phyloP scores from a whole-genome alignment of 257 asterid species.

The Ehretia macrophylla region DNA sequence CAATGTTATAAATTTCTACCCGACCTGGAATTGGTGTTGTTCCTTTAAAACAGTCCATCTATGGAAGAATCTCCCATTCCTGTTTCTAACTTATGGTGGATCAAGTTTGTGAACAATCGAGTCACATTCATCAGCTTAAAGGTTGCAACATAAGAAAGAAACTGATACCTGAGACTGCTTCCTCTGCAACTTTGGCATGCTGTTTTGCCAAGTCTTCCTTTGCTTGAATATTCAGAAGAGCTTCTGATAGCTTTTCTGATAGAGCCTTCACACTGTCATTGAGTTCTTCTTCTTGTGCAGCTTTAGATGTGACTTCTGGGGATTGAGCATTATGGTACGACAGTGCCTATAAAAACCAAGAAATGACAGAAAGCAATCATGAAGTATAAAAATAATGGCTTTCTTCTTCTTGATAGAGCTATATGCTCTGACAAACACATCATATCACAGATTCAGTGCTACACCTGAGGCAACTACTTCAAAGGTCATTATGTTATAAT shows the following conservation, averaged over 20 bases:
- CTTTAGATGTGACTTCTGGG: conserved; percentile 82
- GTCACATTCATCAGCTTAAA: background rate
- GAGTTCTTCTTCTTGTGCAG: conserved; percentile 42
- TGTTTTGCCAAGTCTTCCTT: conserved; percentile 89
- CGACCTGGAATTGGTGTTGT: no score
- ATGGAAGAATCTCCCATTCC: no score
- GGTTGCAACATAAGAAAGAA: conserved; percentile 6
- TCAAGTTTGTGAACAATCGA: no score
- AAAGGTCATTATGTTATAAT: no score
- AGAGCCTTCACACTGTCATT: conserved; percentile 41
- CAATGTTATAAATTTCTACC: no score
- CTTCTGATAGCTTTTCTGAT: conserved; percentile 65
- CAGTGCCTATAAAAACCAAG: conserved; percentile 37
- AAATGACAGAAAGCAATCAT: conserved; percentile 8
- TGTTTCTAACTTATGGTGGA: no score
- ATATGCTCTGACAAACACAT: no score
- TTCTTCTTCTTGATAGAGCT: background rate
- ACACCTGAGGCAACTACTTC: no score
- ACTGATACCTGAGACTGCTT: conserved; percentile 84
- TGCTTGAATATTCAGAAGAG: conserved; percentile 58
- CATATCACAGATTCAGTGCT: no score
- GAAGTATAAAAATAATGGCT: background rate
- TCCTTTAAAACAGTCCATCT: no score
- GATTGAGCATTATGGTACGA: conserved; percentile 52
- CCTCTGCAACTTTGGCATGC: conserved; percentile 94